Conservation (phyloP, 371 early-diverging fungal genomes). For the Mortierella sp. region DNA sequence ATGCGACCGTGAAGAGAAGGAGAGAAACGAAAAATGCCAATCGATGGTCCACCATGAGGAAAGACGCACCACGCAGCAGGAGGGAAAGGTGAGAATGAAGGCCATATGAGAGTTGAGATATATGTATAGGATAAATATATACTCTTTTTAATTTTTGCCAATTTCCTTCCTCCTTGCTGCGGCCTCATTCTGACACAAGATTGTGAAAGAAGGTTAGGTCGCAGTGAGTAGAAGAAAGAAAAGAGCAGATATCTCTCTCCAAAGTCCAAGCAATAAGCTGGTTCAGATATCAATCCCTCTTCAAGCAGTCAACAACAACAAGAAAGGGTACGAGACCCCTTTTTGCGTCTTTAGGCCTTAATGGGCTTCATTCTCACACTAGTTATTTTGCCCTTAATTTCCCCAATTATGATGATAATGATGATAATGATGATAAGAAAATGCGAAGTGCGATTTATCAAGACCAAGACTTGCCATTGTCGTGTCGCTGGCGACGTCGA, state of each 20-base stretch:
- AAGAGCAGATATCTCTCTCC: neutral
- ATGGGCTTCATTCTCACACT: slow-evolving; percentile 7
- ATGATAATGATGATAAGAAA: neutral
- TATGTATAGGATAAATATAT: neutral
- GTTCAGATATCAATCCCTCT: neutral
- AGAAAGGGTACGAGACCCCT: slow-evolving; percentile 4
- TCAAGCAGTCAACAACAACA: slow-evolving; percentile 36
- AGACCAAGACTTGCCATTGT: slow-evolving; percentile 53
- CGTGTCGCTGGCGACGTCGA: slow-evolving; percentile 51
- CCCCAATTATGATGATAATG: neutral
- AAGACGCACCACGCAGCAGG: slow-evolving; percentile 9
- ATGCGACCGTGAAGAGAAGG: neutral
- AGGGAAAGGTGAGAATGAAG: slow-evolving; percentile 18
- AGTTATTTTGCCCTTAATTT: neutral
- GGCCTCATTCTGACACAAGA: neutral
- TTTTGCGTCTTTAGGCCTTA: slow-evolving; percentile 23
- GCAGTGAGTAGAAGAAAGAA: slow-evolving; percentile 3
- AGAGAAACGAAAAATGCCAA: slow-evolving; percentile 1
- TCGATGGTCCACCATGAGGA: slow-evolving; percentile 9
- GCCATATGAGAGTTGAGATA: slow-evolving; percentile 7
- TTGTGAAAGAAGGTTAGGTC: neutral
- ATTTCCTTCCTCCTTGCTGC: neutral
- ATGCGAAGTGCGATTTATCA: neutral
- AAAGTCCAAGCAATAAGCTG: slow-evolving; percentile 4
- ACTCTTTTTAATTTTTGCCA: neutral